Evolutionary conservation across 345 rosid genomes (phyloP).

Genomic region (Trapa bicornis): DNA sequence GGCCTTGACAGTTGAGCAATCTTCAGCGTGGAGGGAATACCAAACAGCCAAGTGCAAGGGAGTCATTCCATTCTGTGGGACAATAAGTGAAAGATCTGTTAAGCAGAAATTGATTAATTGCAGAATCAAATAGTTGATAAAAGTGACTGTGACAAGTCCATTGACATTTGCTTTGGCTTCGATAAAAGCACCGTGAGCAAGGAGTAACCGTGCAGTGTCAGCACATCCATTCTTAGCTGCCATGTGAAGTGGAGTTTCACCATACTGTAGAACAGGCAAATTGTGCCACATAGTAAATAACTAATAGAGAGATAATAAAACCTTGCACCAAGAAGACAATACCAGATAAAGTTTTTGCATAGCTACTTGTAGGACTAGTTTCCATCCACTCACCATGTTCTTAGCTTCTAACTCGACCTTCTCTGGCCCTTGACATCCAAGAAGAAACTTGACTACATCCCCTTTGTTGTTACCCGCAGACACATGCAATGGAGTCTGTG

Average conservation of each 20-base stretch:
- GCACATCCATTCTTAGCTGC: constrained; percentile 93
- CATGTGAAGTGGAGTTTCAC: constrained; percentile 99
- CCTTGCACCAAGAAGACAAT: not conserved
- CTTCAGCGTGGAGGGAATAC: constrained; percentile 73
- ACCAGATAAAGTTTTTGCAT: constrained; percentile 1
- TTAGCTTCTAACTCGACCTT: constrained; percentile 75
- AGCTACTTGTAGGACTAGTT: not conserved
- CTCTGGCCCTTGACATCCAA: constrained; percentile 58
- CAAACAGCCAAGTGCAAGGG: constrained; percentile 97
- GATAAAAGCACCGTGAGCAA: constrained; percentile 70
- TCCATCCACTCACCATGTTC: constrained; percentile 44
- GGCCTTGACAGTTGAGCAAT: constrained; percentile 66
- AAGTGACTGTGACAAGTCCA: constrained; percentile 11
- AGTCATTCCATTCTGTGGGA: constrained; percentile 91
- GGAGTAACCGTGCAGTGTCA: constrained; percentile 69
- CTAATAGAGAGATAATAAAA: not conserved
- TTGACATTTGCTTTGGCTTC: constrained; percentile 90
- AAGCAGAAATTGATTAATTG: not conserved
- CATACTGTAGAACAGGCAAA: constrained; percentile 42
- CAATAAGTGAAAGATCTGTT: constrained; percentile 1
- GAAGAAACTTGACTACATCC: constrained; percentile 61
- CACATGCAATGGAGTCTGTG: constrained; percentile 93
- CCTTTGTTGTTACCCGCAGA: constrained; percentile 72
- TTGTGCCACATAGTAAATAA: not conserved
- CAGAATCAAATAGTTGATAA: not conserved